Conservation (phyloP, 2,329 filamentous ascomycete species). For the Microdochium trichocladiopsis region DNA sequence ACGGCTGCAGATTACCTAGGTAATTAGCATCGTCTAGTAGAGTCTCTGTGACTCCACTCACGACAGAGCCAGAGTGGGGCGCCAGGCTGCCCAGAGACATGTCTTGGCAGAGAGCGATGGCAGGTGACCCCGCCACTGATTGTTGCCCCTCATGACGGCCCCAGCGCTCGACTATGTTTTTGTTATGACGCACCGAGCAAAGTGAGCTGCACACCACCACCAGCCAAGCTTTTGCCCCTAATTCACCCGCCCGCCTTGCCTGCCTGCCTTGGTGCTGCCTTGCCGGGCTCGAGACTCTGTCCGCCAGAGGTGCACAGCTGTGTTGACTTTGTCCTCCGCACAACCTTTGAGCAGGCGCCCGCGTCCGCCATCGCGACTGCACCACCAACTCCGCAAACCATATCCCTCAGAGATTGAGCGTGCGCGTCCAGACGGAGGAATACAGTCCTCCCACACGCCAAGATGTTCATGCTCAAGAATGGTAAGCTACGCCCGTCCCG, state of each 20-base stretch:
- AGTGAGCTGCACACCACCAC: neutral
- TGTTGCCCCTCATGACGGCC: neutral
- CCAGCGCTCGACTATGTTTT: too few species aligned
- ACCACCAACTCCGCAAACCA: neutral
- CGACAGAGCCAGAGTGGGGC: too few species aligned
- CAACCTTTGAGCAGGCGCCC: neutral
- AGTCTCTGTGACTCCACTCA: too few species aligned
- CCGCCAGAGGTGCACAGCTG: neutral
- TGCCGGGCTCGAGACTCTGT: neutral
- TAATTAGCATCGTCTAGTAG: too few species aligned
- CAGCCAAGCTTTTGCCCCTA: neutral
- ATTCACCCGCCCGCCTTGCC: neutral
- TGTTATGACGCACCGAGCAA: slow-evolving; percentile 16
- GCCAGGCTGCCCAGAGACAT: too few species aligned
- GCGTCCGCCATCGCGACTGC: neutral
- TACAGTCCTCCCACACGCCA: slow-evolving; percentile 4
- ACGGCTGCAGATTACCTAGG: too few species aligned
- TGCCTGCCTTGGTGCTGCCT: neutral
- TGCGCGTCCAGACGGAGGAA: neutral
- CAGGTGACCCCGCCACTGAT: neutral
- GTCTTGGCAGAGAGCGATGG: too few species aligned
- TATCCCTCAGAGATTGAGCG: neutral
- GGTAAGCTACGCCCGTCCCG: slow-evolving; percentile 23
- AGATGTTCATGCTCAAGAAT: slow-evolving; percentile 35
- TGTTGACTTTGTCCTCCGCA: neutral